Conservation (phyloP, 2,329 filamentous ascomycete species). For the Davidsoniella australis region DNA sequence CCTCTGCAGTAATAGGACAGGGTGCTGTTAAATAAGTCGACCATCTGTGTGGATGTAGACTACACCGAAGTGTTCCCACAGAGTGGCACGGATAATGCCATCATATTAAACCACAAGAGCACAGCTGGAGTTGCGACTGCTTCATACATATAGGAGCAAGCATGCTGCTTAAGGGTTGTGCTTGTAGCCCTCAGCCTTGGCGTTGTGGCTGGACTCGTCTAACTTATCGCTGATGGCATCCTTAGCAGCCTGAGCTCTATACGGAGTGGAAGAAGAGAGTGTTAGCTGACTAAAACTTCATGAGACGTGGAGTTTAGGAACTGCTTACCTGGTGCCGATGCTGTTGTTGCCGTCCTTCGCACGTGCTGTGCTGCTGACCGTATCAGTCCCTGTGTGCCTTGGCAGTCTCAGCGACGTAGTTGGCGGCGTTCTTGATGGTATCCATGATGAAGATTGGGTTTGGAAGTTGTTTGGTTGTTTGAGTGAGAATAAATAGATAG, state of each 20-base stretch:
- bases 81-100: too few relatives aligned
- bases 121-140: too few relatives aligned
- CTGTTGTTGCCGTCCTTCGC: slow-evolving; percentile 43
- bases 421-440: slow-evolving; percentile 40
- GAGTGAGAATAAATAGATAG: slow-evolving; percentile 12
- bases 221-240: slow-evolving; percentile 33
- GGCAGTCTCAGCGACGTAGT: slow-evolving; percentile 53
- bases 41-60: too few relatives aligned
- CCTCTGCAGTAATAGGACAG: too few relatives aligned
- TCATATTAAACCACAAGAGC: too few relatives aligned
- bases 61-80: too few relatives aligned
- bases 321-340: slow-evolving; percentile 34
- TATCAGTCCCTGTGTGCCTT: slow-evolving; percentile 38
- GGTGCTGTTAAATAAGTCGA: too few relatives aligned
- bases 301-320: neutral
- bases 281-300: slow-evolving; percentile 18
- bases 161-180: slow-evolving; percentile 13
- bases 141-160: too few relatives aligned
- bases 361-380: slow-evolving; percentile 52
- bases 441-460: slow-evolving; percentile 27
- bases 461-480: slow-evolving; percentile 13
- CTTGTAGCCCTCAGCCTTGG: slow-evolving; percentile 28
- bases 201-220: slow-evolving; percentile 24
- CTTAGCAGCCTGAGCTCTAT: slow-evolving; percentile 29
- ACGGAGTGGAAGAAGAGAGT: neutral